These are phyloP conservation scores for Epichloe scottii DNA, from an alignment of 2,329 filamentous ascomycete genomes.

Conservation along the genomic window DNA sequence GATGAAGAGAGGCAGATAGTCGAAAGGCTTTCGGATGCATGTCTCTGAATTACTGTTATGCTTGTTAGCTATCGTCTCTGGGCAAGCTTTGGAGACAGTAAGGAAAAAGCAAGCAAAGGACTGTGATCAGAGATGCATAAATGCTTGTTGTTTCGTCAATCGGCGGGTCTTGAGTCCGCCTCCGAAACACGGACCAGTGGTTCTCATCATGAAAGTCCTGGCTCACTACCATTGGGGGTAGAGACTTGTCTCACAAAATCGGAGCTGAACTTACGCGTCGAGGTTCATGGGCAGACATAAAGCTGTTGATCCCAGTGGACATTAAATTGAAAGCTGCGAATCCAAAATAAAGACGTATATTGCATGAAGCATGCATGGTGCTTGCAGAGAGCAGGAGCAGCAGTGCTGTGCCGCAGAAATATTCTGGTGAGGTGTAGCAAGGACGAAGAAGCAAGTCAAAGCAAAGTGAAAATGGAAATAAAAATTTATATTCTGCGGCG, in stretches of 20 bases:
- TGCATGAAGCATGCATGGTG: neutral
- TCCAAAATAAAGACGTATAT: neutral
- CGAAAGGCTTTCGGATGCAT: neutral
- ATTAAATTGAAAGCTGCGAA: neutral
- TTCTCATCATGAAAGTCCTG: constrained; percentile 51
- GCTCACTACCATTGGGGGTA: neutral
- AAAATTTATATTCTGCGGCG: constrained; percentile 4
- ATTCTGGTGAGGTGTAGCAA: neutral
- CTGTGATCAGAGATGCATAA: constrained; percentile 59
- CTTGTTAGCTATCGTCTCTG: neutral
- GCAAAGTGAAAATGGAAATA: neutral
- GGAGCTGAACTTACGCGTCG: constrained; percentile 3
- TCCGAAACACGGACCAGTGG: constrained; percentile 94
- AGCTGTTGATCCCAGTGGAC: neutral
- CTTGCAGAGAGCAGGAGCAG: neutral
- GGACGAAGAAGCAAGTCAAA: too few species aligned
- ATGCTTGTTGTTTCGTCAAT: constrained; percentile 64
- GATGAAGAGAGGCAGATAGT: neutral
- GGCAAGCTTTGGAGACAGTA: neutral
- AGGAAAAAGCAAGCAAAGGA: neutral
- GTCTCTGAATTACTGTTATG: too few species aligned
- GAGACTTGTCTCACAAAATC: neutral
- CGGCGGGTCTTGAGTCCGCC: constrained; percentile 82
- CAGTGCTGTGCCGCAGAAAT: neutral
- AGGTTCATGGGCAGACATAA: neutral